phyloP scores from a whole-genome alignment of 441 rosid species.

The Eruca vesicaria region DNA sequence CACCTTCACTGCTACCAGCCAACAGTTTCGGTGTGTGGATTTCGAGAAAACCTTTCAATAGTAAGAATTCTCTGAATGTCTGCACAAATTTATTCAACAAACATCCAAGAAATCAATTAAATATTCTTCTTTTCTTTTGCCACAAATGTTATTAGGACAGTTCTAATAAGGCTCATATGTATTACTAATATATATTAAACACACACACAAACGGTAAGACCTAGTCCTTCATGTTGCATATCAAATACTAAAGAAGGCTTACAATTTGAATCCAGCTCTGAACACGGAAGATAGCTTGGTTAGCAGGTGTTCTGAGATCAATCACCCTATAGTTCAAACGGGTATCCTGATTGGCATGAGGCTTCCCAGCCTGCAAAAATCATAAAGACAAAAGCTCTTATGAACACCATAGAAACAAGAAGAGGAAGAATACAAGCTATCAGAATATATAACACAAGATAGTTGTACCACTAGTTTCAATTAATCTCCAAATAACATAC shows the following conservation, averaged over 20 bases:
- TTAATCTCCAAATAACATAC: not conserved
- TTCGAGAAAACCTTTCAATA: conserved; percentile 54
- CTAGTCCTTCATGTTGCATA: not conserved
- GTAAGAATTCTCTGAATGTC: conserved; percentile 64
- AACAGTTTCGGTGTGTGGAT: conserved; percentile 82
- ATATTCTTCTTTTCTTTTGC: too few relatives aligned
- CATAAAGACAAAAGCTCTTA: conserved; percentile 1
- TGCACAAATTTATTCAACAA: conserved; percentile 26
- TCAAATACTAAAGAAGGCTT: conserved; percentile 19
- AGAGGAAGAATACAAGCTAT: not conserved
- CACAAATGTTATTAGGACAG: too few relatives aligned
- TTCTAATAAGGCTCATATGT: not conserved
- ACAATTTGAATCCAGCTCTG: conserved; percentile 58
- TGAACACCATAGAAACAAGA: not conserved
- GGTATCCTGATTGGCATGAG: conserved; percentile 78
- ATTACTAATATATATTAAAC: not conserved
- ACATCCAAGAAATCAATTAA: not conserved
- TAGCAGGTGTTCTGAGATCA: conserved; percentile 76
- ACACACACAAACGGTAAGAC: not conserved
- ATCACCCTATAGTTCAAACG: conserved; percentile 70
- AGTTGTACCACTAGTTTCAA: not conserved
- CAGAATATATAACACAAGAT: not conserved
- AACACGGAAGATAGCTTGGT: conserved; percentile 72
- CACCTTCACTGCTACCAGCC: conserved; percentile 93
- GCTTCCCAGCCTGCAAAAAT: conserved; percentile 51